Base-by-base conservation (phyloP, 306 rosid genomes). In the Alnus glutinosa region DNA sequence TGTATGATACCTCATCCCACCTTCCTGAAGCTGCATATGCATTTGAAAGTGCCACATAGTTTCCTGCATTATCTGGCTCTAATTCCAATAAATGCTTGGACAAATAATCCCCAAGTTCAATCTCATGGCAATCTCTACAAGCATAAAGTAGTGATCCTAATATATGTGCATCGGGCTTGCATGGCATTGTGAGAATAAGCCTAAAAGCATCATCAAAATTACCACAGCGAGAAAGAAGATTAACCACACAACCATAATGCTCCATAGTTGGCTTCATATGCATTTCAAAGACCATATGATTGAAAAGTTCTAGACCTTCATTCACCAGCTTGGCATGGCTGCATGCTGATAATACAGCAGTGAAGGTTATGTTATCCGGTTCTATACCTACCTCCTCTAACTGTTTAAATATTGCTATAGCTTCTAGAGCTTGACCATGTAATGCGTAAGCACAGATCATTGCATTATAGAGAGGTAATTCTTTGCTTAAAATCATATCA, bases 1-100 rank as follows among this genome's bases (percentile, higher is more conserved):
- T 75, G 61, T 75, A 79, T 77, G 90, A 84, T 34, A 90, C 93
- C 77, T 89, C 70, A 70, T 83, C 87, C 97, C 97, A 90, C 84
- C 86, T 90, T 86, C 93, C 92, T 2, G 86, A 71, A 39, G 84
- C 81, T 75, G 97, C 90, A 85, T 89, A 86, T 10, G 87, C 80
- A 85, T 92, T 92, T 69, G 97, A 91, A 62, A 88, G 85, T 36
- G 97, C 92, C 78, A 92, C 90, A 72, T 88, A 92, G 55, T 92
- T 94, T 70, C 98, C 97, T 0, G 97, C 81, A 80, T 92, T 92
- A 77, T 88, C 81, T 39, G 93, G 97, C 37, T 94, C 93, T 71
- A 88, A 79, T 70, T 88, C 85, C 77, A 81, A 39, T 61, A 92
- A 70, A 81, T 86, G 79, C 68, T 83, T 77, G 46, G 90, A 90